Base-by-base conservation (phyloP, 1,284 basidiomycete genomes). In the Cryptococcus sp. region DNA sequence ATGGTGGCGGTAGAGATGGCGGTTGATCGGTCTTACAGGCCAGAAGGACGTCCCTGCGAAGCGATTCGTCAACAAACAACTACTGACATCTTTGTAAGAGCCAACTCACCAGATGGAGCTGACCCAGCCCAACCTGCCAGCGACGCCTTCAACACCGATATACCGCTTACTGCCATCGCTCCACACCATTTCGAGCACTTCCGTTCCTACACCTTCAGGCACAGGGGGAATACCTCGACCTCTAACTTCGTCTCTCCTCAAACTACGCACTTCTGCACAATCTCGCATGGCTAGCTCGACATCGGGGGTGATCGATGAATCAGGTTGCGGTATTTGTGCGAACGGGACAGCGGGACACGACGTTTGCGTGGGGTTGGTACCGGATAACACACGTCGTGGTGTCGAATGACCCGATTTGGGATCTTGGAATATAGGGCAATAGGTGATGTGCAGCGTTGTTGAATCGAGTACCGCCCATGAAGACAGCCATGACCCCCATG, bases 151-250 rank as follows among this genome's bases (percentile, higher is more conserved):
- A 0, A 77, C 72, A 0, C 70, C 74, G 3, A 76, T 54, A 61
- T 76, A 75, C 26, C 69, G 57, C 61, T 66, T 73, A 19, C 54
- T 61, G 1, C 72, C 71, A 51, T 75, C 70, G 16, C 51, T 52
- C 62, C 74, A 76, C 2, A 66, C 62, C 58, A 77, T 64, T 54
- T 75, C 73, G 25, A 77, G 55, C 0, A 76, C 69, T 53, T 76
- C 73, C 10, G 70, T 70, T 22, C 68, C 70, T 7, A 66, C 66
- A 8, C 68, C 70, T 26, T 74, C 69, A 0, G 75, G 75, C 0
- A 64, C 64, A 11, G 63, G 52, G 13, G 74, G 75, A 1, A 77
- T 59, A 1, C 67, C 67, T 19, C 70, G 58, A 2, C 66, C 66
- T 29, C 60, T 66, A 7, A 73, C 61, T 55, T 77, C 74, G 25